phyloP scores from a whole-genome alignment of 2,329 filamentous ascomycete genomes.

The Trichoderma pleuroti region DNA sequence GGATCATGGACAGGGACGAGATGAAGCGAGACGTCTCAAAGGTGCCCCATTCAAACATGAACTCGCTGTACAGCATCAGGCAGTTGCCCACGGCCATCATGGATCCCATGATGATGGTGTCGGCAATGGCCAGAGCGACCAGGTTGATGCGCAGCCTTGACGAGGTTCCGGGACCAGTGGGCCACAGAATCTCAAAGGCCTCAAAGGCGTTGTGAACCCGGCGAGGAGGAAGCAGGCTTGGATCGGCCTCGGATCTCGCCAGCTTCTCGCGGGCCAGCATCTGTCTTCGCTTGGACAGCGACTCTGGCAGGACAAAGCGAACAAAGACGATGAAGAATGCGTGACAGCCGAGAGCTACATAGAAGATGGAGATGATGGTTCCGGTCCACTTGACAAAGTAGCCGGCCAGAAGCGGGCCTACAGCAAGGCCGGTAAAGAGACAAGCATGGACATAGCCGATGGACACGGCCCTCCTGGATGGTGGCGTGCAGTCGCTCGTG shows the following conservation, averaged over 20 bases:
- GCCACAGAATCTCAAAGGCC: slow-evolving; percentile 75
- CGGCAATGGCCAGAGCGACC: slow-evolving; percentile 73
- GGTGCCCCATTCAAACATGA: slow-evolving; percentile 77
- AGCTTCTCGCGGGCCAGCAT: slow-evolving; percentile 66
- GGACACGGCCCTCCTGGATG: slow-evolving; percentile 72
- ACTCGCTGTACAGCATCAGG: slow-evolving; percentile 77
- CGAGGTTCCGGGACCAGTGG: slow-evolving; percentile 60
- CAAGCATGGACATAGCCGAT: slow-evolving; percentile 90
- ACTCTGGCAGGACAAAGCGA: slow-evolving; percentile 74
- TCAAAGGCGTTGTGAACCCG: slow-evolving; percentile 64
- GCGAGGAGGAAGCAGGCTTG: slow-evolving; percentile 31
- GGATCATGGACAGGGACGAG: slow-evolving; percentile 70
- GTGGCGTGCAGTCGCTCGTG: slow-evolving; percentile 80
- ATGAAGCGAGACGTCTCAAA: slow-evolving; percentile 78
- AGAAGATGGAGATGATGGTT: slow-evolving; percentile 77
- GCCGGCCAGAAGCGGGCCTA: slow-evolving; percentile 79
- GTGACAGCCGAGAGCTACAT: slow-evolving; percentile 71
- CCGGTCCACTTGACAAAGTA: slow-evolving; percentile 75
- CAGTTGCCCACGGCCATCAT: slow-evolving; percentile 80
- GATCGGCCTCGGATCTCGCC: slow-evolving; percentile 42
- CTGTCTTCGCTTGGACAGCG: slow-evolving; percentile 71
- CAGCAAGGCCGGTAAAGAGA: slow-evolving; percentile 81
- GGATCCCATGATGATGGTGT: slow-evolving; percentile 77
- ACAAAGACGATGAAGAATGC: slow-evolving; percentile 70
- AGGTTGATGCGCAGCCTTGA: slow-evolving; percentile 70